These are phyloP conservation scores for Liquidambar formosana DNA, from an alignment of 164 flowering plant genomes.

Conservation along the genomic window DNA sequence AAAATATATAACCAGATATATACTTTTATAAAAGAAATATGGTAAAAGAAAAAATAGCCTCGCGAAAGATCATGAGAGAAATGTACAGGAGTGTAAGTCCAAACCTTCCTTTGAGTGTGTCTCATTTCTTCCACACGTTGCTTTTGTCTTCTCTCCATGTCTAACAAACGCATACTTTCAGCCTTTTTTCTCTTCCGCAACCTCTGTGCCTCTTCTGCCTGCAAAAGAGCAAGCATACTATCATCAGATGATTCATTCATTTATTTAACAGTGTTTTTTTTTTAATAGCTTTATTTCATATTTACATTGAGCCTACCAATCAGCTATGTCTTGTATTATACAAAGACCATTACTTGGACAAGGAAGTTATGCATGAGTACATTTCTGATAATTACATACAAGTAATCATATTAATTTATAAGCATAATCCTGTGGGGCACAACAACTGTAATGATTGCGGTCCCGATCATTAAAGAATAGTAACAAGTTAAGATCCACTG, in stretches of 20 bases:
- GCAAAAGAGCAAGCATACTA: conserved; percentile 14
- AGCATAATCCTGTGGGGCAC: not conserved
- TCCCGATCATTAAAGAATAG: not conserved
- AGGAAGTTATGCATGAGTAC: not conserved
- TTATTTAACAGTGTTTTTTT: not conserved
- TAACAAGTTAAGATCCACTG: not conserved
- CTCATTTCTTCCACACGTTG: conserved; percentile 84
- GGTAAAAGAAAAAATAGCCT: not conserved
- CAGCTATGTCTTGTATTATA: no score
- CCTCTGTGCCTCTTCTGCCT: conserved; percentile 89
- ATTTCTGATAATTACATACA: not conserved
- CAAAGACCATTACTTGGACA: not conserved
- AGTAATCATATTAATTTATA: no score
- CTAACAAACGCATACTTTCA: conserved; percentile 64
- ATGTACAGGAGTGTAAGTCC: not conserved
- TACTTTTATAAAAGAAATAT: not conserved
- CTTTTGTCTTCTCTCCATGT: conserved; percentile 84
- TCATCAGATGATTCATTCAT: not conserved
- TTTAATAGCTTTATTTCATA: not conserved
- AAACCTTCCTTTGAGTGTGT: conserved; percentile 75
- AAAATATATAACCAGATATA: not conserved
- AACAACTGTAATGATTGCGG: not conserved
- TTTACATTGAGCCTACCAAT: not conserved
- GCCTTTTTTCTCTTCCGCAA: conserved; percentile 65
- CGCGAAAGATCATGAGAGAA: not conserved